Percentiles rank a stretch among this genome's conserved stretches.
Conservation (phyloP, 1,284 basidiomycete genomes). For the Grifola frondosa region DNA sequence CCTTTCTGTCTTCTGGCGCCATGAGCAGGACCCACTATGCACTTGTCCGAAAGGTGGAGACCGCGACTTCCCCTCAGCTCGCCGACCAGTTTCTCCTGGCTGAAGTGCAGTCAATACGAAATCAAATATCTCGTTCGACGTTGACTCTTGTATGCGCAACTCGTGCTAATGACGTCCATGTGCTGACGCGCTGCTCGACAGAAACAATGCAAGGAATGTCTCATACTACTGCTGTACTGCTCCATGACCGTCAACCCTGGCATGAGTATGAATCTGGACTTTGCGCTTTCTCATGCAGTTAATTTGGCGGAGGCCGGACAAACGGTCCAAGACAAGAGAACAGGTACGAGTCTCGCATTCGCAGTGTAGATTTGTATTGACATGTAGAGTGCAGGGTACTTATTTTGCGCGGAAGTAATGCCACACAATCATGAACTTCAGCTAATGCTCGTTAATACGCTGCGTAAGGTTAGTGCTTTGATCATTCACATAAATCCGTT, state of each 20-base stretch:
- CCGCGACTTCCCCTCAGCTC: slow-evolving; percentile 48
- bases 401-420: slow-evolving; percentile 74
- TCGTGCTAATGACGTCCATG: slow-evolving; percentile 5
- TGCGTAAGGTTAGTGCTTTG: slow-evolving; percentile 58
- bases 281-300: slow-evolving; percentile 69
- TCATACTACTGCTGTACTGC: slow-evolving; percentile 71
- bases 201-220: slow-evolving; percentile 58
- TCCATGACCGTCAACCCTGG: slow-evolving; percentile 47
- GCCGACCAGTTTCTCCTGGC: slow-evolving; percentile 57
- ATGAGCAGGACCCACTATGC: slow-evolving; percentile 70
- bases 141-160: slow-evolving; percentile 49
- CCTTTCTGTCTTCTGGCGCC: slow-evolving; percentile 74
- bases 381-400: slow-evolving; percentile 53
- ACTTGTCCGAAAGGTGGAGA: slow-evolving; percentile 69
- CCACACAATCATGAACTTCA: slow-evolving; percentile 62
- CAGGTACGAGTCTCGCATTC: slow-evolving; percentile 45
- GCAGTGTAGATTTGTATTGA: slow-evolving; percentile 1
- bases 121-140: slow-evolving; percentile 45
- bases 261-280: slow-evolving; percentile 49
- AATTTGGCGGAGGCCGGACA: slow-evolving; percentile 68
- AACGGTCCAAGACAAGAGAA: slow-evolving; percentile 61
- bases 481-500: slow-evolving; percentile 5
- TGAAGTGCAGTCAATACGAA: slow-evolving; percentile 58
- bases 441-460: slow-evolving; percentile 80
- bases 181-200: slow-evolving; percentile 28